Conservation (phyloP, 306 rosid species). For the Begonia loranthoides region DNA sequence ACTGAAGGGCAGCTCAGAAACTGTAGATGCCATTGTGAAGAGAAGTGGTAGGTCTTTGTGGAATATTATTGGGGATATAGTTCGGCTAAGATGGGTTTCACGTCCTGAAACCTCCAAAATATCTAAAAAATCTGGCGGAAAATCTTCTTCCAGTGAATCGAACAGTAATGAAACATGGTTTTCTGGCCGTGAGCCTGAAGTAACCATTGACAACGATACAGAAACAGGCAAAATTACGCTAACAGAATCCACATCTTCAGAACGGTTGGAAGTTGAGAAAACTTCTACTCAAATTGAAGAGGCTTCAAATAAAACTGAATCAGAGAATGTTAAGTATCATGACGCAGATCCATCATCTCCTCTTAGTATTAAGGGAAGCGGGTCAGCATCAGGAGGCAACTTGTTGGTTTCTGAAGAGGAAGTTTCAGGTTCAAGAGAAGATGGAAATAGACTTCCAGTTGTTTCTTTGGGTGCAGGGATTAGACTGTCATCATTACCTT, state of each 20-base stretch:
- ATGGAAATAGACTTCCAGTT: conserved; percentile 23
- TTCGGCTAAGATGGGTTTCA: conserved; percentile 56
- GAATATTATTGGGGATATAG: conserved; percentile 45
- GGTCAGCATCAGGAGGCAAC: conserved; percentile 28
- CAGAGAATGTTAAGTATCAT: conserved; percentile 26
- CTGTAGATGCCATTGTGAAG: conserved; percentile 31
- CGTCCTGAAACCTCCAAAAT: conserved; percentile 37
- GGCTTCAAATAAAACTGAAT: conserved; percentile 17
- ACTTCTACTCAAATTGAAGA: conserved; percentile 23
- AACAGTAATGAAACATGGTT: conserved; percentile 49
- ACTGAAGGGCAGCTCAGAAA: conserved; percentile 20
- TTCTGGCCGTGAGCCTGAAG: conserved; percentile 70
- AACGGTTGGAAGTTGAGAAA: conserved; percentile 20
- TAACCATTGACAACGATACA: conserved; percentile 23
- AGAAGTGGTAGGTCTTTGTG: conserved; percentile 74
- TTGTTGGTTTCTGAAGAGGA: conserved; percentile 44
- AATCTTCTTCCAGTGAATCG: conserved; percentile 46
- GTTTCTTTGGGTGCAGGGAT: conserved; percentile 29
- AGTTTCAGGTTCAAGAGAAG: conserved; percentile 22
- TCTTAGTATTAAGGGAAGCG: conserved; percentile 26
- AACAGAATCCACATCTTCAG: conserved; percentile 25
- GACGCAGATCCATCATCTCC: conserved; percentile 38
- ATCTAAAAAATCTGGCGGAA: conserved; percentile 38
- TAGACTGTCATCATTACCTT: conserved; percentile 20
- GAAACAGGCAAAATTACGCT: conserved; percentile 20